Conservation (phyloP, 768 basidiomycete genomes). For the Trametes cingulata region DNA sequence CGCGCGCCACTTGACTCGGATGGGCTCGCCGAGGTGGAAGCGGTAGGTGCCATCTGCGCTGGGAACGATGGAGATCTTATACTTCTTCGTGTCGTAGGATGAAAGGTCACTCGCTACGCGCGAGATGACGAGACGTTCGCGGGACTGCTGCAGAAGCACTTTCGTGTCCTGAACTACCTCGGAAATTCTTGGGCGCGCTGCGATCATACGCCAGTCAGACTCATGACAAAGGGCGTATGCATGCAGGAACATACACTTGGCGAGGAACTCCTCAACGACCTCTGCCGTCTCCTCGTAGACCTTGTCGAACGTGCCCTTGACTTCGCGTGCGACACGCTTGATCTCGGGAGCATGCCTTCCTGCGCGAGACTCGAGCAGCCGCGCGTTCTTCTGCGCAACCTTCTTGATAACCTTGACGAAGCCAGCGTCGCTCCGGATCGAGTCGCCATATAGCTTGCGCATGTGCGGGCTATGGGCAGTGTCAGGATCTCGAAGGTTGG, state of each 20-base stretch:
- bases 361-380: constrained; percentile 71
- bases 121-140: constrained; percentile 92
- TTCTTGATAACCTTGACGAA: constrained; percentile 98
- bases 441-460: constrained; percentile 92
- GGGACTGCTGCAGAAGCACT: constrained; percentile 83
- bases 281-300: constrained; percentile 94
- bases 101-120: constrained; percentile 84
- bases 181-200: constrained; percentile 87
- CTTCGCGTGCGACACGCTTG: constrained; percentile 81
- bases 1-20: constrained; percentile 84
- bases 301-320: constrained; percentile 93
- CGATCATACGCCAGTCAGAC: not conserved
- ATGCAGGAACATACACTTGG: constrained; percentile 69
- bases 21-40: constrained; percentile 91
- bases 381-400: constrained; percentile 82
- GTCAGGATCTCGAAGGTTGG: not conserved
- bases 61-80: constrained; percentile 64
- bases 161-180: constrained; percentile 95
- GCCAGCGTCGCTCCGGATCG: constrained; percentile 92
- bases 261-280: constrained; percentile 90
- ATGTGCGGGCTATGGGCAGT: constrained; percentile 81
- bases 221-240: too few species aligned
- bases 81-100: constrained; percentile 76
- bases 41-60: constrained; percentile 52
- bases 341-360: constrained; percentile 84